Percentiles rank a stretch among this genome's conserved stretches.
These are phyloP conservation scores for Chenopodium album DNA, from an alignment of 148 eudicot genomes.

Conservation along the genomic window DNA sequence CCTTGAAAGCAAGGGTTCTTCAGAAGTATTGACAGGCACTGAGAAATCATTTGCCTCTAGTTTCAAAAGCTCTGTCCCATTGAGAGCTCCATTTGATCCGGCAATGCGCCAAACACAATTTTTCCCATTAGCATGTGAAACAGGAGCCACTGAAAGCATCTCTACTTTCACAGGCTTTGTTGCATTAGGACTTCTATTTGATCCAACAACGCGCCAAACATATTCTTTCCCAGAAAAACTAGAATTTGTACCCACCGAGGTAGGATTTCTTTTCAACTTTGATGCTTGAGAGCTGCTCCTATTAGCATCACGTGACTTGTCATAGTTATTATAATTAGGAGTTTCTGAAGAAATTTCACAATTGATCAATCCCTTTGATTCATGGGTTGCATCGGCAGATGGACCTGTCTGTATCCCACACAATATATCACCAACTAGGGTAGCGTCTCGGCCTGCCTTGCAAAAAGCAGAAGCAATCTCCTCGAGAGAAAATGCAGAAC, in stretches of 20 bases:
- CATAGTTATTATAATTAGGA: conserved; percentile 11
- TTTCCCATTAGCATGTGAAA: conserved; percentile 30
- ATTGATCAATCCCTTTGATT: neutral
- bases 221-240: conserved; percentile 31
- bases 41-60: conserved; percentile 22
- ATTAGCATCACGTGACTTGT: conserved; percentile 17
- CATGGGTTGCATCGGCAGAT: conserved; percentile 6
- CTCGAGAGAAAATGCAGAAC: conserved; percentile 36
- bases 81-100: conserved; percentile 13
- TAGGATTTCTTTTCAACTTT: conserved; percentile 19
- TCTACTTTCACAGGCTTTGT: neutral
- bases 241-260: conserved; percentile 27
- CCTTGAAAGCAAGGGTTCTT: conserved; percentile 12
- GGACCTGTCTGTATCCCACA: conserved; percentile 15
- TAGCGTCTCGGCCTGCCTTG: conserved; percentile 35
- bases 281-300: conserved; percentile 18
- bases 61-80: conserved; percentile 19
- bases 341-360: conserved; percentile 18
- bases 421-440: conserved; percentile 31
- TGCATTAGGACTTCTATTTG: conserved; percentile 12
- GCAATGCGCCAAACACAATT: conserved; percentile 25
- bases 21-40: conserved; percentile 1
- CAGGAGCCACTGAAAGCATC: conserved; percentile 25
- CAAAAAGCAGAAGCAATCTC: conserved; percentile 44
- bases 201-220: conserved; percentile 20